A percentile compares a stretch with the other conserved stretches of the same genome.
These are phyloP conservation scores for Boletales sp. DNA, from an alignment of 768 basidiomycete species.

Conservation along the genomic window DNA sequence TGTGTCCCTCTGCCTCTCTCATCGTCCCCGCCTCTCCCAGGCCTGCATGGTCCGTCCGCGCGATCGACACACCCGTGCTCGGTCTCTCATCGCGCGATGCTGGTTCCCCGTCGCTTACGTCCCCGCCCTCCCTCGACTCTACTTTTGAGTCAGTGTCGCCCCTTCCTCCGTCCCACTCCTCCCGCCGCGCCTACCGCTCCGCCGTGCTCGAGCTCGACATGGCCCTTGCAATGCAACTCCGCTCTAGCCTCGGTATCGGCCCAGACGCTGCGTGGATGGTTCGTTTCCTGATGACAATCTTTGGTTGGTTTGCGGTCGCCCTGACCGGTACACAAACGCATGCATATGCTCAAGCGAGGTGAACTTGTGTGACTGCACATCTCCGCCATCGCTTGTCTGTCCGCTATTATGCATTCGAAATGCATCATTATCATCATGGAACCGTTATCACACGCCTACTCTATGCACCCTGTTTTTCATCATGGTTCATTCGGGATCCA, in stretches of 20 bases:
- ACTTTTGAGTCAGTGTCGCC: neutral
- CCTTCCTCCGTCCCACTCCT: conserved; percentile 17
- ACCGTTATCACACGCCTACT: no score
- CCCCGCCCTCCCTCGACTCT: no score
- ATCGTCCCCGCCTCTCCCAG: conserved; percentile 5
- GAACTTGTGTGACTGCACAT: no score
- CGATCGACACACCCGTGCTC: conserved; percentile 20
- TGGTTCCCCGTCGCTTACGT: neutral
- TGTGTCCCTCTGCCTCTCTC: conserved; percentile 1
- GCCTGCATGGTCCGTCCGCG: conserved; percentile 30
- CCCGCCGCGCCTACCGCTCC: conserved; percentile 33
- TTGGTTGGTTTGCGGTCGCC: conserved; percentile 71
- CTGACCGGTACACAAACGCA: conserved; percentile 32
- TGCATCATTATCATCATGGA: no score
- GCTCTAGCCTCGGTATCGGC: conserved; percentile 65
- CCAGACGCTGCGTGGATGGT: conserved; percentile 80
- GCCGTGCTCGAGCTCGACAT: conserved; percentile 53
- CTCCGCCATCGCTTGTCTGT: no score
- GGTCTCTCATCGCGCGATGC: conserved; percentile 12
- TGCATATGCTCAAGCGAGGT: no score
- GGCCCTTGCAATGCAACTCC: conserved; percentile 74
- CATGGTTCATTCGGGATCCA: no score
- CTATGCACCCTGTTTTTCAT: no score
- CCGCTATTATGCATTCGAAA: no score
- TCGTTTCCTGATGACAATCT: conserved; percentile 73